phyloP scores from a whole-genome alignment of 2,329 filamentous ascomycete genomes.

The Alternaria brassicae region DNA sequence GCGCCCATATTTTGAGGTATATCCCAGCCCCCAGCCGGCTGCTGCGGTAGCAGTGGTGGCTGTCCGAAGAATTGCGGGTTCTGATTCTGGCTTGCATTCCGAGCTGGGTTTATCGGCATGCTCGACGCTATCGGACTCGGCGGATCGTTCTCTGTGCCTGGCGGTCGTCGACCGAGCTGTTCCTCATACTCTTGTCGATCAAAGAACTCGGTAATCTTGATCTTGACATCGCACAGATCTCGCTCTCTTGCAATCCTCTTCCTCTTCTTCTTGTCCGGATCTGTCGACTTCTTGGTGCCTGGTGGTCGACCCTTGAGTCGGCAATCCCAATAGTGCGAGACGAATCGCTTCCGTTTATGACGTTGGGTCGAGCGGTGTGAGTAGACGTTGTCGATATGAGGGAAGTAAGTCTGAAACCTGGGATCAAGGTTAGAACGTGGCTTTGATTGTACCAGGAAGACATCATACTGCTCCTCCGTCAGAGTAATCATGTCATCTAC shows the following conservation, averaged over 20 bases:
- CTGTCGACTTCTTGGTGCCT: slow-evolving; percentile 79
- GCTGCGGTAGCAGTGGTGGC: slow-evolving; percentile 19
- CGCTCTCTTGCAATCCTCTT: slow-evolving; percentile 77
- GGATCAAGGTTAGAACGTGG: slow-evolving; percentile 1
- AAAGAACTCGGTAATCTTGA: slow-evolving; percentile 83
- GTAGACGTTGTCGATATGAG: slow-evolving; percentile 84
- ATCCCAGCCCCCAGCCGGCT: slow-evolving; percentile 32
- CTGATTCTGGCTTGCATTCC: slow-evolving; percentile 16
- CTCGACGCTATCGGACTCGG: slow-evolving; percentile 12
- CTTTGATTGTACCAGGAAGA: background rate
- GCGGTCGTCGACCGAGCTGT: slow-evolving; percentile 41
- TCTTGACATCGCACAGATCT: slow-evolving; percentile 85
- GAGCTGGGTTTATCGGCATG: slow-evolving; percentile 6
- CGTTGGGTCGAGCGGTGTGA: slow-evolving; percentile 82
- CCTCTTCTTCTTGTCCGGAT: slow-evolving; percentile 82
- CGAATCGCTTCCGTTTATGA: slow-evolving; percentile 82
- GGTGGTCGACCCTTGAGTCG: slow-evolving; percentile 79
- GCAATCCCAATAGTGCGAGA: slow-evolving; percentile 86
- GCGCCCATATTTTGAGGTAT: slow-evolving; percentile 27
- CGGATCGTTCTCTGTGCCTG: slow-evolving; percentile 20
- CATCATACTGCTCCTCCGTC: slow-evolving; percentile 72
- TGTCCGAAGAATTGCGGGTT: slow-evolving; percentile 34
- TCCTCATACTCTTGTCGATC: slow-evolving; percentile 57
- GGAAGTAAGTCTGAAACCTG: slow-evolving; percentile 81
- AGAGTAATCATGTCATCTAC: slow-evolving; percentile 76